Evolutionary conservation across 306 rosid species (phyloP).

Genomic region (Quercus berberidifolia): DNA sequence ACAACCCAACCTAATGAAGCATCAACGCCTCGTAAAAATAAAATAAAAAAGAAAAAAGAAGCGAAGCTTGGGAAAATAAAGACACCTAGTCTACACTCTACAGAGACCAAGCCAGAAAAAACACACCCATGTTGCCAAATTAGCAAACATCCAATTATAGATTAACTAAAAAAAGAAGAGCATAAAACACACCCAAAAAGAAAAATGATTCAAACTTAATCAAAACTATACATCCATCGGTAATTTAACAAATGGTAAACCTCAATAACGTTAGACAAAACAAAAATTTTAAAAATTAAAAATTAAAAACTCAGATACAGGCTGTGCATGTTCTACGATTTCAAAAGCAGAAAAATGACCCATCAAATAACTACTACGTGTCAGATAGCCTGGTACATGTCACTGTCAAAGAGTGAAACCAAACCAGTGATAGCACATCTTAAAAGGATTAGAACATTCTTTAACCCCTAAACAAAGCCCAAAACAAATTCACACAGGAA

Average conservation of each 20-base stretch:
- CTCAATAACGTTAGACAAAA: background rate
- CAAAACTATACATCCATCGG: background rate
- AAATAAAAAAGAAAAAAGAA: too few relatives aligned
- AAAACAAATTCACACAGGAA: background rate
- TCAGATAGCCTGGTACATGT: background rate
- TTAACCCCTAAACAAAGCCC: background rate
- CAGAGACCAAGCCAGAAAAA: background rate
- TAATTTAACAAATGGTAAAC: background rate
- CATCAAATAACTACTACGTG: background rate
- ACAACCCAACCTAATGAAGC: too few relatives aligned
- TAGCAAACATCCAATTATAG: too few relatives aligned
- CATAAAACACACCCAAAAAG: background rate
- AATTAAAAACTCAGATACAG: background rate
- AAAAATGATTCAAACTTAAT: too few relatives aligned
- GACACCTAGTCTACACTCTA: background rate
- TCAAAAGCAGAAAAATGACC: background rate
- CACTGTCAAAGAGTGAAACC: background rate
- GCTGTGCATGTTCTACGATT: conserved; percentile 1
- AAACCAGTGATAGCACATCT: background rate
- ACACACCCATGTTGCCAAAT: too few relatives aligned
- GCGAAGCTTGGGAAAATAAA: too few relatives aligned
- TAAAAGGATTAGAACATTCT: background rate
- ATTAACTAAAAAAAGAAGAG: background rate
- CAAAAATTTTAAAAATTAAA: background rate
- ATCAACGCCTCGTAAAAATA: too few relatives aligned